These are phyloP conservation scores for Pseudomicrostroma phylloplanum DNA, from an alignment of 1,284 basidiomycete species.

Conservation along the genomic window DNA sequence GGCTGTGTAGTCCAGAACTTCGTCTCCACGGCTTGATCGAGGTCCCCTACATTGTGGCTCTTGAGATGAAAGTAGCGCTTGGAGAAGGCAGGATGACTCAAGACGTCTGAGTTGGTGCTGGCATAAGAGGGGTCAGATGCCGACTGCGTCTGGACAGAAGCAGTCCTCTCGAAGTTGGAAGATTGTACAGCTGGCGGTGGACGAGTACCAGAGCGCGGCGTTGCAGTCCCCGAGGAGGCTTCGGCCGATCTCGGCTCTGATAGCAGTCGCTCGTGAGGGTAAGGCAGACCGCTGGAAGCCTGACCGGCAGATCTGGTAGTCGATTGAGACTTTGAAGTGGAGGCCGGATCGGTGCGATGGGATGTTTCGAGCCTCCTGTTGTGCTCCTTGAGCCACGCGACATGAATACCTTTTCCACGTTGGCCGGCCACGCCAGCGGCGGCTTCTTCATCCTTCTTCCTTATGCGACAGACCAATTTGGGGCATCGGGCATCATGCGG, in stretches of 20 bases:
- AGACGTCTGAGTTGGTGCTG: constrained; percentile 57
- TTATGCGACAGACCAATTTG: constrained; percentile 74
- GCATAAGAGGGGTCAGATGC: constrained; percentile 16
- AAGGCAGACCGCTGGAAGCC: not conserved
- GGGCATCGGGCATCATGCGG: constrained; percentile 67
- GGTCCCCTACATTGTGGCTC: constrained; percentile 65
- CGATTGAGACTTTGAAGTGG: not conserved
- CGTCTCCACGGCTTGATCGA: constrained; percentile 74
- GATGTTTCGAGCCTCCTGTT: constrained; percentile 16
- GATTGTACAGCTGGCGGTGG: not conserved
- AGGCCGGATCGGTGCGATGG: constrained; percentile 10
- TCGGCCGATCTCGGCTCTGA: not conserved
- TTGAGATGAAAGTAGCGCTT: constrained; percentile 88
- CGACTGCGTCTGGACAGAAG: constrained; percentile 16
- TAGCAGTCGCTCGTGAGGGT: too few species aligned
- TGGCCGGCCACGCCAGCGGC: constrained; percentile 85
- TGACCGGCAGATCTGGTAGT: not conserved
- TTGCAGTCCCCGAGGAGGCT: not conserved
- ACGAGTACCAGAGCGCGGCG: too few species aligned
- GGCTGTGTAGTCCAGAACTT: constrained; percentile 85
- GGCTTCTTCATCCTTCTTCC: constrained; percentile 76
- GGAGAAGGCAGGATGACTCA: constrained; percentile 70
- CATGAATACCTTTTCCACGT: constrained; percentile 76
- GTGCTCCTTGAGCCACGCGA: constrained; percentile 64
- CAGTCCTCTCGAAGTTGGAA: constrained; percentile 14